A percentile compares a stretch with the other conserved stretches of the same genome.
phyloP scores from a whole-genome alignment of 177 flowering plant genomes.

The Telopea speciosissima region DNA sequence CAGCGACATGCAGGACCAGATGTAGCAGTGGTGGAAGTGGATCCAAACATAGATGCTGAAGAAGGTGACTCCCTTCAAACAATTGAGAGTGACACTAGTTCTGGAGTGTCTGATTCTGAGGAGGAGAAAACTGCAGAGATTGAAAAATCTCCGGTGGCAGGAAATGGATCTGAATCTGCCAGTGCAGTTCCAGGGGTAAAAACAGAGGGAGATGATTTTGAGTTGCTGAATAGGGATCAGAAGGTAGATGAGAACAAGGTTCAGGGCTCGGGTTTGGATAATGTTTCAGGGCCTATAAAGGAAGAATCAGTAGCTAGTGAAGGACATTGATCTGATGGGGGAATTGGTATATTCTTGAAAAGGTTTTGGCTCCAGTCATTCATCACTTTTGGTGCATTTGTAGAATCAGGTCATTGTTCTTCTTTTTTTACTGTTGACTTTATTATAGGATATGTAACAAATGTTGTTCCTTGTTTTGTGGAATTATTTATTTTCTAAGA shows the following conservation, averaged over 20 bases:
- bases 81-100: constrained; percentile 32
- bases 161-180: constrained; percentile 14
- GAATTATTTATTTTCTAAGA: background rate
- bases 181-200: constrained; percentile 1
- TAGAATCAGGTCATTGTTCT: too few relatives aligned
- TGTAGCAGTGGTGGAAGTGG: background rate
- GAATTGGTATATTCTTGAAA: too few relatives aligned
- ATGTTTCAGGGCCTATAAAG: background rate
- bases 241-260: constrained; percentile 9
- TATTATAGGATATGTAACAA: background rate
- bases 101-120: constrained; percentile 41
- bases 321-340: background rate
- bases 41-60: background rate
- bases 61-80: constrained; percentile 28
- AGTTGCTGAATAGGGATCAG: constrained; percentile 8
- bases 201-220: constrained; percentile 11
- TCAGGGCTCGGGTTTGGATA: constrained; percentile 3
- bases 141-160: constrained; percentile 24
- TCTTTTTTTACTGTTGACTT: background rate
- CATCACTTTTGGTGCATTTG: too few relatives aligned
- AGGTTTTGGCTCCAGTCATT: too few relatives aligned
- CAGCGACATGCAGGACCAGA: background rate
- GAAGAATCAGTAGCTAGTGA: background rate
- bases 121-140: constrained; percentile 32
- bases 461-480: background rate